Evolutionary conservation across 345 rosid species (phyloP), one percentile per base, ranked within the genome.

Genomic region (Clausena lansium): DNA sequence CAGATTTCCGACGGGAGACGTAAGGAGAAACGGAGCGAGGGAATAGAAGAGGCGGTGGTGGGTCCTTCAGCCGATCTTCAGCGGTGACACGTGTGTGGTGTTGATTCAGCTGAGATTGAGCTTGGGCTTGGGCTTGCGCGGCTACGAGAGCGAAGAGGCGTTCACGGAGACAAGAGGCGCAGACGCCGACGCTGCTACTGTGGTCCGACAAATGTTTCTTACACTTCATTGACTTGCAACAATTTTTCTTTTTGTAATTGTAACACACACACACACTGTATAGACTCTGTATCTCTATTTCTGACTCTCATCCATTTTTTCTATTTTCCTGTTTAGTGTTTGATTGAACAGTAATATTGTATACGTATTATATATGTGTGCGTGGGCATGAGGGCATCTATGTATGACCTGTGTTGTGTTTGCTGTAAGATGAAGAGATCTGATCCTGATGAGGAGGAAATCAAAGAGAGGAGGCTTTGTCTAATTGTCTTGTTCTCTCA

Each of bases 121-220:
- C 70, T 24, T 81, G 87, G 39, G 85, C 78, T 78, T 87, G 91
- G 39, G 85, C 78, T 78, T 87, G 91, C 9, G 91, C 90, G 59
- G 81, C 90, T 67, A 93, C 80, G 72, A 91, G 80, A 1, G 69
- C 76, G 11, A 81, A 17, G 30, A 96, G 94, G 28, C 97, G 92
- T 61, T 94, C 91, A 1, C 94, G 92, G 86, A 96, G 99, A 79
- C 98, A 96, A 50, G 99, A 81, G 75, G 98, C 90, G 80, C 98
- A 96, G 76, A 96, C 97, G 77, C 99, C 98, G 70, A 81, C 90
- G 83, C 73, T 73, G 85, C 93, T 87, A 79, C 88, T 92, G 55
- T 50, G 83, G 88, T 96, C 99, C 70, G 81, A 39, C 41, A 73
- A 85, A 71, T 96, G 98, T 64, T 87, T 85, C 67, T 88, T 91